Base-by-base conservation (phyloP, 2,329 filamentous ascomycete species). In the Penicillium frequentans region DNA sequence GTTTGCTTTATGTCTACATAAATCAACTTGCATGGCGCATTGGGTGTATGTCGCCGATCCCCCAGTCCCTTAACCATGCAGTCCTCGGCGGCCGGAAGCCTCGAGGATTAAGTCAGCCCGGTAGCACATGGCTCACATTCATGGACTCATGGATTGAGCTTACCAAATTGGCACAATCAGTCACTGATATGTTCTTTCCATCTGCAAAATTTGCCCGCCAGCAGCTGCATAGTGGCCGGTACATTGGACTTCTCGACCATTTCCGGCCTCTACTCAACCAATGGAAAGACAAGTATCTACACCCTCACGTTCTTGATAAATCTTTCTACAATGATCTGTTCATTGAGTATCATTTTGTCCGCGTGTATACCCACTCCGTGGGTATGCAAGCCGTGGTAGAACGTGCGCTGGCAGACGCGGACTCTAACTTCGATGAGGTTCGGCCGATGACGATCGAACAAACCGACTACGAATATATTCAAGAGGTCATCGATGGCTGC, bases 361-460 rank as follows among this genome's bases (percentile, higher is more conserved):
- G 75, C 27, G 76, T 78, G 3, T 79, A 75, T 68, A 76, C 70
- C 29, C 75, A 73, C 57, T 74, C 70, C 53, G 75, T 84, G 6
- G 82, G 81, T 3, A 81, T 85, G 69, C 82, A 85, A 66, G 82
- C 82, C 2, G 79, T 84, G 3, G 81, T 84, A 3, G 82, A 84
- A 57, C 79, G 81, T n/a, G 79, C 77, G 1, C 70, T 82, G 5
- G 70, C 72, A 35, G 71, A 75, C 47, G 64, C 65, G 26, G 69
- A 71, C 37, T 60, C 68, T 6, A 70, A 71, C 52, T 61, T 65
- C 52, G 64, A 73, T 46, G 39, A 78, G 68, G 69, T 79, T 37
- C 65, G 78, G 11, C 68, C 76, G 13, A 72, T 80, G 61, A 73
- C 75, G 48, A 74, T 81, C 23, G 79, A 81, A 54, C 73, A 78